Evolutionary conservation across 192 early-diverging fungal genomes (phyloP).

Genomic region (Entomortierella beljakovae): DNA sequence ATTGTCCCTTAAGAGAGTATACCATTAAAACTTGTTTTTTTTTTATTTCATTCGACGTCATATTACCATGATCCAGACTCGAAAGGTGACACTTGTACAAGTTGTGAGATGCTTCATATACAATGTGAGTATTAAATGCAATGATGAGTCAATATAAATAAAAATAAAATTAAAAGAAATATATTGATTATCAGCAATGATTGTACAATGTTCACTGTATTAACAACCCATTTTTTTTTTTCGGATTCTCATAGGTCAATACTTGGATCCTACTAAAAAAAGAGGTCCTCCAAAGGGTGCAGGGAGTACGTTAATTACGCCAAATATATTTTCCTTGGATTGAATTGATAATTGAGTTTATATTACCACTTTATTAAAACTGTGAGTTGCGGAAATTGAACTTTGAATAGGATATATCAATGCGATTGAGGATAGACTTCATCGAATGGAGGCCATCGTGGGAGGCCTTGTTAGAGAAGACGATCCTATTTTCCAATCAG

Average conservation of each 20-base stretch:
- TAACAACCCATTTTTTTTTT: neutral
- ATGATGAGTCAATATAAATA: neutral
- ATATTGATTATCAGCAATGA: no score
- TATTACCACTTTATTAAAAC: neutral
- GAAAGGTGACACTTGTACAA: constrained; percentile 43
- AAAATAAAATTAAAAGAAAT: neutral
- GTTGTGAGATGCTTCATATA: constrained; percentile 39
- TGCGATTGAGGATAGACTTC: constrained; percentile 80
- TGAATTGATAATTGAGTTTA: neutral
- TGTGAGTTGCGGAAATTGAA: neutral
- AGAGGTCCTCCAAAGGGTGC: constrained; percentile 80
- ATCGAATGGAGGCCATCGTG: constrained; percentile 77
- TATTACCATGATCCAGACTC: constrained; percentile 20
- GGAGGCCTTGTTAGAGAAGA: constrained; percentile 65
- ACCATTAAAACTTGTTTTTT: constrained; percentile 2
- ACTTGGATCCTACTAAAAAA: constrained; percentile 71
- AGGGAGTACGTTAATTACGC: constrained; percentile 31
- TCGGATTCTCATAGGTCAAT: constrained; percentile 17
- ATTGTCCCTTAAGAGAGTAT: neutral
- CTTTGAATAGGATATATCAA: constrained; percentile 78
- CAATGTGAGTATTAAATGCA: constrained; percentile 22
- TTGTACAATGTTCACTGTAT: neutral
- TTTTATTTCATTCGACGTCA: neutral
- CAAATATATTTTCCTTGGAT: neutral
- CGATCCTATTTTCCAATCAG: constrained; percentile 26